phyloP scores from a whole-genome alignment of 768 basidiomycete species.

The Tylopilus plumbeoviolaceoides region DNA sequence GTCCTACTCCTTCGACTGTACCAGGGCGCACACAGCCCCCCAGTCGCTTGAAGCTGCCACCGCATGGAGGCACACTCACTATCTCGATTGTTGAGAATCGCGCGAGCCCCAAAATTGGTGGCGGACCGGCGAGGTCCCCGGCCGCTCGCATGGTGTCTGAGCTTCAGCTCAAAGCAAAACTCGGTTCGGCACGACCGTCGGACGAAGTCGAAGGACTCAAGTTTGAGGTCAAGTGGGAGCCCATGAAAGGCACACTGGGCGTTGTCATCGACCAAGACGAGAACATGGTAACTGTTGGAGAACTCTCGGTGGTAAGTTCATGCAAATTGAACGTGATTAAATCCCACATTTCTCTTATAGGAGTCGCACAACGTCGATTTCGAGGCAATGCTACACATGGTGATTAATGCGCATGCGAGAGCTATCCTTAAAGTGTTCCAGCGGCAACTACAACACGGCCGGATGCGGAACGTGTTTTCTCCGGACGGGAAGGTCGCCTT shows the following conservation, averaged over 20 bases:
- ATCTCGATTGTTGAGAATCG: constrained; percentile 63
- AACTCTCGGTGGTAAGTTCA: constrained; percentile 55
- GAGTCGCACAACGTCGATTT: constrained; percentile 70
- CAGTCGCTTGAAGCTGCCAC: constrained; percentile 44
- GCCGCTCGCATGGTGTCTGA: constrained; percentile 53
- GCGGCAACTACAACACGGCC: constrained; percentile 48
- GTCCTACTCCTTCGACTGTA: constrained; percentile 32
- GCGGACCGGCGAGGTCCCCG: constrained; percentile 50
- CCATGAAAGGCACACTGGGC: constrained; percentile 63
- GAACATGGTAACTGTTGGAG: constrained; percentile 36
- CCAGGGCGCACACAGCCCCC: constrained; percentile 29
- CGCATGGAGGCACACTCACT: constrained; percentile 67
- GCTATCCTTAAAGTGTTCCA: constrained; percentile 58
- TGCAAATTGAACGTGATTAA: not conserved
- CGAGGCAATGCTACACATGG: constrained; percentile 58
- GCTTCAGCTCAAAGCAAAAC: constrained; percentile 61
- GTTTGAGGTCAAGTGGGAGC: constrained; percentile 77
- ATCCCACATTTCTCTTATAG: constrained; percentile 29
- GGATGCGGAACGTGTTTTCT: constrained; percentile 55
- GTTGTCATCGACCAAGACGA: constrained; percentile 51
- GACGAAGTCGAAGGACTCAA: constrained; percentile 71
- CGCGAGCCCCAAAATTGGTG: constrained; percentile 34
- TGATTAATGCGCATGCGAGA: constrained; percentile 63
- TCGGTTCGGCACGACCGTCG: constrained; percentile 52
- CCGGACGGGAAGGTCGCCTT: constrained; percentile 55